phyloP scores from a whole-genome alignment of 495 filamentous ascomycete genomes.

The Emericellopsis terricola region DNA sequence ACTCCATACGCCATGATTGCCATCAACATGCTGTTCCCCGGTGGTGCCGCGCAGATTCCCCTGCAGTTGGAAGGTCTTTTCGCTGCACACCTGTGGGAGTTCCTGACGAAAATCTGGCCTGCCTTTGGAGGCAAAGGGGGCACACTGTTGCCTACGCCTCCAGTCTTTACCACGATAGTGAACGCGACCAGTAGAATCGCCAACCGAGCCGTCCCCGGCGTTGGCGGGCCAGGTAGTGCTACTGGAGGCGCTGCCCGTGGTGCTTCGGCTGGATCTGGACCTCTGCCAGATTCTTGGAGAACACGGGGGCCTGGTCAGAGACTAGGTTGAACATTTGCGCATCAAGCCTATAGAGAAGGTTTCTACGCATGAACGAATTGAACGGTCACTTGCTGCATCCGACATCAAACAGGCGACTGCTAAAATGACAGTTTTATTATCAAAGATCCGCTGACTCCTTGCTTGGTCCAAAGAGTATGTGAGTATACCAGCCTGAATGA shows the following conservation, averaged over 20 bases:
- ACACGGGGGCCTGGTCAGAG: slow-evolving; percentile 47
- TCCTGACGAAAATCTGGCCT: slow-evolving; percentile 66
- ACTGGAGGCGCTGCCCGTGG: slow-evolving; percentile 16
- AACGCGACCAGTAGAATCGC: slow-evolving; percentile 8
- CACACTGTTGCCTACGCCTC: slow-evolving; percentile 53
- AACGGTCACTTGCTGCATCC: background rate
- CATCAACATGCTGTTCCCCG: slow-evolving; percentile 39
- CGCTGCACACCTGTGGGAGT: slow-evolving; percentile 74
- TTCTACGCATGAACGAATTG: too few species aligned
- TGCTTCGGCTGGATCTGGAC: slow-evolving; percentile 15
- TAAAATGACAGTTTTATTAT: background rate
- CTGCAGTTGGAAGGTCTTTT: slow-evolving; percentile 50
- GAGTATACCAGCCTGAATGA: too few species aligned
- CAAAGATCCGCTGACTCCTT: too few species aligned
- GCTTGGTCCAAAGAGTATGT: too few species aligned
- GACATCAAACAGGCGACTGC: background rate
- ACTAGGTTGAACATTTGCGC: too few species aligned
- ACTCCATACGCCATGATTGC: slow-evolving; percentile 62
- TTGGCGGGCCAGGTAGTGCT: slow-evolving; percentile 30
- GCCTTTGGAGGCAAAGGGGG: slow-evolving; percentile 56
- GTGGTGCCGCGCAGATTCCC: slow-evolving; percentile 25
- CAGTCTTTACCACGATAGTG: slow-evolving; percentile 44
- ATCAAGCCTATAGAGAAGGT: too few species aligned
- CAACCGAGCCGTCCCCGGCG: background rate
- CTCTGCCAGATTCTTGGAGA: slow-evolving; percentile 42